Evolutionary conservation across 2,329 filamentous ascomycete species (phyloP).

Genomic region (Clonostachys sp.): DNA sequence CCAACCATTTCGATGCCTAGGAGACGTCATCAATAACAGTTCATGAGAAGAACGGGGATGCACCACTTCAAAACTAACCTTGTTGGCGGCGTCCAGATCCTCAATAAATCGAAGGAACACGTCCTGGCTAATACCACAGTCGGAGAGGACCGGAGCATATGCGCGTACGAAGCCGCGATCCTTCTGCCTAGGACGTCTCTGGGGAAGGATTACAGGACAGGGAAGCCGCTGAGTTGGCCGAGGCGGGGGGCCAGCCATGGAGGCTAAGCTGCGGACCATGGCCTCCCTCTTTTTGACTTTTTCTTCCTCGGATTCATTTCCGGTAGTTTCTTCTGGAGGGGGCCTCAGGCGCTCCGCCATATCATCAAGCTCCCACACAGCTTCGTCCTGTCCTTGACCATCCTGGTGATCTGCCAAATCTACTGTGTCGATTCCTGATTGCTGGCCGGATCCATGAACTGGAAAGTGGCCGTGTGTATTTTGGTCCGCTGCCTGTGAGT

Average conservation of each 20-base stretch:
- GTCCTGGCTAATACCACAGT: conserved; percentile 23
- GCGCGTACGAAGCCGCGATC: conserved; percentile 29
- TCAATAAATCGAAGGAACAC: conserved; percentile 29
- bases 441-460: too few relatives aligned
- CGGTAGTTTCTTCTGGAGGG: too few relatives aligned
- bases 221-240: conserved; percentile 9
- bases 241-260: conserved; percentile 10
- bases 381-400: too few relatives aligned
- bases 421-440: too few relatives aligned
- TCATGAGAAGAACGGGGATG: too few relatives aligned
- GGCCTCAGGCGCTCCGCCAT: too few relatives aligned
- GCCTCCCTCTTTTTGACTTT: conserved; percentile 8
- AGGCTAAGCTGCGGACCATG: conserved; percentile 9
- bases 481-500: too few relatives aligned
- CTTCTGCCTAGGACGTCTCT: conserved; percentile 25
- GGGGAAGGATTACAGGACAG: conserved; percentile 29
- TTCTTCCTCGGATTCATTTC: neutral
- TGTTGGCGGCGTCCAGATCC: conserved; percentile 15
- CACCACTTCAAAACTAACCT: conserved; percentile 4
- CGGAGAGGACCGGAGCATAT: conserved; percentile 25
- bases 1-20: conserved; percentile 6
- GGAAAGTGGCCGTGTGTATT: too few relatives aligned
- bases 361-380: too few relatives aligned
- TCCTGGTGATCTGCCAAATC: too few relatives aligned
- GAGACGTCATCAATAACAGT: too few relatives aligned